Percentiles rank a stretch among this genome's conserved stretches.
Evolutionary conservation across 2,329 filamentous ascomycete species (phyloP).

Genomic region (Pyrenophora seminiperda): DNA sequence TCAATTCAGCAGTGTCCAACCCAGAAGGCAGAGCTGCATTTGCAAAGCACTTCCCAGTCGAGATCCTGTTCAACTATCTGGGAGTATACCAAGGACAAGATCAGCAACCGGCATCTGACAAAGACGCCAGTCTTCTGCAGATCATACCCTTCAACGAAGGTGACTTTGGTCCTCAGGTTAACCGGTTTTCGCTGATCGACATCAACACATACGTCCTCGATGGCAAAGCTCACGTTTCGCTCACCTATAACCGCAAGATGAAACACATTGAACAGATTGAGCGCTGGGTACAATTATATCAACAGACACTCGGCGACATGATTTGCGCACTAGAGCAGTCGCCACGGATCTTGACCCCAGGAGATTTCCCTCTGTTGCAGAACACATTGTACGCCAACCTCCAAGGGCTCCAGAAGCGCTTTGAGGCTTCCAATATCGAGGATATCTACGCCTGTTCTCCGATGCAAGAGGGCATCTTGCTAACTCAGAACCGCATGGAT

Average conservation of each 20-base stretch:
- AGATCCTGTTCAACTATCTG: slow-evolving; percentile 61
- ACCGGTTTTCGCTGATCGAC: slow-evolving; percentile 17
- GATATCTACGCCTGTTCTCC: slow-evolving; percentile 19
- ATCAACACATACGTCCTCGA: slow-evolving; percentile 13
- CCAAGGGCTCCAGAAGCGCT: slow-evolving; percentile 10
- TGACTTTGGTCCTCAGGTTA: slow-evolving; percentile 5
- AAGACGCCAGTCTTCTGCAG: slow-evolving; percentile 50
- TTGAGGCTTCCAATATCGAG: slow-evolving; percentile 18
- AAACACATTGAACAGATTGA: slow-evolving; percentile 17
- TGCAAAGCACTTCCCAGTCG: slow-evolving; percentile 41
- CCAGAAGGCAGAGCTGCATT: neutral
- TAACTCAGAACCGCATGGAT: neutral
- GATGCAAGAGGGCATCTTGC: slow-evolving; percentile 17
- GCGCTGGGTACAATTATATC: slow-evolving; percentile 21
- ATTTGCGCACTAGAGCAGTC: slow-evolving; percentile 15
- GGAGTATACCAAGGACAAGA: slow-evolving; percentile 55
- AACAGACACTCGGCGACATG: slow-evolving; percentile 17
- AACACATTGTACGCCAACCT: slow-evolving; percentile 14
- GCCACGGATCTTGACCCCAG: slow-evolving; percentile 14
- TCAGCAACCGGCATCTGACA: slow-evolving; percentile 21
- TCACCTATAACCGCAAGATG: slow-evolving; percentile 19
- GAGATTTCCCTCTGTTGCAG: slow-evolving; percentile 22
- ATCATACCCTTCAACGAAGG: neutral
- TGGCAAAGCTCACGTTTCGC: slow-evolving; percentile 9
- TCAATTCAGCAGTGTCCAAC: neutral